Evolutionary conservation across 202 grass and related monocot genomes (phyloP).

Genomic region (Setaria italica): DNA sequence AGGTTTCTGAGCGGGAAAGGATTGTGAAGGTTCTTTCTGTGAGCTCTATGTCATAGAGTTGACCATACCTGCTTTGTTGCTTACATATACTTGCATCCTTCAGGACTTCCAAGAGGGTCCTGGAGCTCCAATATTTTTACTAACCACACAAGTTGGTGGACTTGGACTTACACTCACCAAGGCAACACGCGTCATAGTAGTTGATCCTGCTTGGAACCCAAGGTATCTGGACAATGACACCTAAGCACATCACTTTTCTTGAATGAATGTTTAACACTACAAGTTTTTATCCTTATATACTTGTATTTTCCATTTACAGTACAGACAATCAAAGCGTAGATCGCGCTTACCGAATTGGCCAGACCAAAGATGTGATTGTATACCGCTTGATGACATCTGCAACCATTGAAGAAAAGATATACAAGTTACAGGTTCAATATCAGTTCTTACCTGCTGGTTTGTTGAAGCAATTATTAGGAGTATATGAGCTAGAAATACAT

Average conservation of each 20-base stretch:
- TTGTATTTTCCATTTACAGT: constrained; percentile 54
- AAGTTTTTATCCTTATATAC: constrained; percentile 11
- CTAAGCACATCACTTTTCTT: constrained; percentile 1
- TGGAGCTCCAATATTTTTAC: constrained; percentile 86
- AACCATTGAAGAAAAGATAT: constrained; percentile 97
- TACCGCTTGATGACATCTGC: constrained; percentile 94
- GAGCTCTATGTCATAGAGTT: constrained; percentile 28
- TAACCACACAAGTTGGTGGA: constrained; percentile 97
- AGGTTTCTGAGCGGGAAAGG: constrained; percentile 79
- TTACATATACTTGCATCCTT: constrained; percentile 37
- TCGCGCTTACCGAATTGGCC: constrained; percentile 92
- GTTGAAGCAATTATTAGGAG: constrained; percentile 21
- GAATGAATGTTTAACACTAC: neutral
- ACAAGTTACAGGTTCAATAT: constrained; percentile 83
- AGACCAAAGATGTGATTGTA: constrained; percentile 90
- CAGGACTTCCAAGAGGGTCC: constrained; percentile 94
- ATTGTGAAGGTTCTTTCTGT: constrained; percentile 77
- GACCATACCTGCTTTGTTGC: constrained; percentile 34
- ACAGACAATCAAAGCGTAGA: constrained; percentile 97
- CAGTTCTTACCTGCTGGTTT: constrained; percentile 14
- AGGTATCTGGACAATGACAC: constrained; percentile 53
- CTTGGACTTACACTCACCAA: constrained; percentile 96
- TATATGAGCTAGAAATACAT: neutral
- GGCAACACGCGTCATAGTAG: constrained; percentile 94
- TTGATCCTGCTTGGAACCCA: constrained; percentile 99